Conservation (phyloP, 495 filamentous ascomycete species). For the Podospora fimiseda region DNA sequence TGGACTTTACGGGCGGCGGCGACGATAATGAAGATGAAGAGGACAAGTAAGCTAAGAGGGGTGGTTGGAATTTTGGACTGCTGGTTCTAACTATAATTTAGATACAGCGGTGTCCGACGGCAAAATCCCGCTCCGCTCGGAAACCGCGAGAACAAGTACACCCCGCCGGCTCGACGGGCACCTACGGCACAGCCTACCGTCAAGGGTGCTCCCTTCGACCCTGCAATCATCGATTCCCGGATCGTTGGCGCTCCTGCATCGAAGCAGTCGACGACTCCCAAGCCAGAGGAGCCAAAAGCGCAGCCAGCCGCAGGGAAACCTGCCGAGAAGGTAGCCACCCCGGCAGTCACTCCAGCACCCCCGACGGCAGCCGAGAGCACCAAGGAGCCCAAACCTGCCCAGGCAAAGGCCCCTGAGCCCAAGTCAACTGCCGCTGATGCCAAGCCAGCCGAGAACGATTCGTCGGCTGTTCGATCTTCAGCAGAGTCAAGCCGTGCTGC, state of each 20-base stretch:
- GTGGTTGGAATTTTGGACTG: too few relatives aligned
- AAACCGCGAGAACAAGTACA: constrained; percentile 69
- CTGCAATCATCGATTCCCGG: constrained; percentile 75
- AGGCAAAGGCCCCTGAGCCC: constrained; percentile 27
- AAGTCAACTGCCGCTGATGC: constrained; percentile 16
- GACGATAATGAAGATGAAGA: constrained; percentile 68
- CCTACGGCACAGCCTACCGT: constrained; percentile 67
- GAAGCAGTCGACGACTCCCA: constrained; percentile 38
- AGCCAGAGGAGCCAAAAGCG: constrained; percentile 37
- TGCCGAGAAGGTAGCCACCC: too few relatives aligned
- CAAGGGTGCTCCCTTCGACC: constrained; percentile 66
- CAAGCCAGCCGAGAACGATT: constrained; percentile 27
- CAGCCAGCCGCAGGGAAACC: constrained; percentile 22
- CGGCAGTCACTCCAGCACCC: constrained; percentile 7
- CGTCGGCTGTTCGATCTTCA: constrained; percentile 23
- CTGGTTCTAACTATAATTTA: constrained; percentile 34
- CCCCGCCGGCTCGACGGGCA: constrained; percentile 76
- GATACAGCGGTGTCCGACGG: constrained; percentile 87
- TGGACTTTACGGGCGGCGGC: constrained; percentile 45
- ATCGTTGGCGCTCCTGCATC: constrained; percentile 44
- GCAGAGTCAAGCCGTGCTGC: constrained; percentile 33
- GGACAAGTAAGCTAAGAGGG: constrained; percentile 61
- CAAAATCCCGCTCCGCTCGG: constrained; percentile 62
- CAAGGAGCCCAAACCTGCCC: constrained; percentile 17
- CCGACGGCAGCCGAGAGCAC: constrained; percentile 27